Percentiles rank a stretch among this genome's conserved stretches.
Conservation (phyloP, 495 filamentous ascomycete genomes). For the Penicillium argentinense region DNA sequence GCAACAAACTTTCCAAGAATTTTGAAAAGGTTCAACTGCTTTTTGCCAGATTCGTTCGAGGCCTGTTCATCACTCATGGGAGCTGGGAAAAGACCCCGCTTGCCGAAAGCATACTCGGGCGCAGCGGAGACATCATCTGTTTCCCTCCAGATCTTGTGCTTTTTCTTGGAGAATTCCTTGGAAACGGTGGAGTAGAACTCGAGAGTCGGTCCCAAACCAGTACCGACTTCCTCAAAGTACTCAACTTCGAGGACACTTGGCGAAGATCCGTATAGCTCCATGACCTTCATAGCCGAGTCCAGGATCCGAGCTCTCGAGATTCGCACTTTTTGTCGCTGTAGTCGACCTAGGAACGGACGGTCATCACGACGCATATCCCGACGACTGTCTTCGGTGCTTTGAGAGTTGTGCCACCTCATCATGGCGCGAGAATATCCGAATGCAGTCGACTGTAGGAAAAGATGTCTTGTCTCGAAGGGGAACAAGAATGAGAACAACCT, state of each 20-base stretch:
- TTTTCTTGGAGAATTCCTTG: constrained; percentile 96
- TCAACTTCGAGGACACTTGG: constrained; percentile 96
- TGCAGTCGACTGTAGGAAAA: constrained; percentile 96
- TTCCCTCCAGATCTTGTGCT: constrained; percentile 93
- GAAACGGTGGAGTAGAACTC: constrained; percentile 99
- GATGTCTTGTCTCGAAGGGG: constrained; percentile 95
- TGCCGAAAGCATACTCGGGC: constrained; percentile 80
- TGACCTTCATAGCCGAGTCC: constrained; percentile 97
- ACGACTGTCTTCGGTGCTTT: constrained; percentile 73
- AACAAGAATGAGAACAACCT: constrained; percentile 97
- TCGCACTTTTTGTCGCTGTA: constrained; percentile 96
- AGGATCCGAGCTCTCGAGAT: constrained; percentile 91
- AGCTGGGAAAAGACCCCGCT: constrained; percentile 85
- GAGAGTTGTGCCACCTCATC: constrained; percentile 94
- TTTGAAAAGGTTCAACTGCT: constrained; percentile 84
- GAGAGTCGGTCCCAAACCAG: constrained; percentile 91
- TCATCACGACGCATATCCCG: constrained; percentile 85
- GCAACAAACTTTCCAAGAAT: constrained; percentile 97
- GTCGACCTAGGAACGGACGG: constrained; percentile 84
- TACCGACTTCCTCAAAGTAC: constrained; percentile 98
- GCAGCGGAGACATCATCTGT: constrained; percentile 72
- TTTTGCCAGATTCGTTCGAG: constrained; percentile 72
- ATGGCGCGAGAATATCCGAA: constrained; percentile 98
- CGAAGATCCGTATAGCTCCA: constrained; percentile 97
- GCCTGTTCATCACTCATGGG: constrained; percentile 83